Base-by-base conservation (phyloP, 2,329 filamentous ascomycete species). In the Aureobasidium sp. region DNA sequence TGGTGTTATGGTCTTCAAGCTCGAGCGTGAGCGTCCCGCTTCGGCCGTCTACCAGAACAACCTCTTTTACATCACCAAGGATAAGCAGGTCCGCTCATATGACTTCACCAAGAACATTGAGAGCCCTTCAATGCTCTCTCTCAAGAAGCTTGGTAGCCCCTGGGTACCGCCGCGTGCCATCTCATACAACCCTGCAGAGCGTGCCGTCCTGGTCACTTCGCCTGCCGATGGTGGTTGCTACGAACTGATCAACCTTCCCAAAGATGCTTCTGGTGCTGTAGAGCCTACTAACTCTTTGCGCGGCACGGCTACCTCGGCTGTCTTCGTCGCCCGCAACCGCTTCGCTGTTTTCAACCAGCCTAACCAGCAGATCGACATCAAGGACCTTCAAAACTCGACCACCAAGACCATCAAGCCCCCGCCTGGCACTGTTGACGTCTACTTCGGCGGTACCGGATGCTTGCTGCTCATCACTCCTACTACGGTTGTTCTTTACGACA, bases 1-100 rank as follows among this genome's bases (percentile, higher is more conserved):
- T 71, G 94, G 94, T 77, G 94, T 99, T 14, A 99, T 99, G 94
- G 94, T 99, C 9, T 99, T 99, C 82, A 99, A 99, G 79, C 79
- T 99, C 61, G 95, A 99, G 77, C 86, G 95, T 60, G 94, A 99
- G 77, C 85, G 95, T 27, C 94, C 94, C 9, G 94, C 95, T 5
- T 96, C 91, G 36, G 87, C 91, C 1, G 86, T 96, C 10, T 89
- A 97, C 78, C 93, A 97, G 75, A 99, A 96, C 77, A 85, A 89
- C 65, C 84, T 99, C 30, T 97, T 99, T 78, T 97, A 95, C 77
- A 94, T 99, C 74, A 97, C 90, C 66, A 97, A 97, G 77, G 95
- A 99, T 76, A 99, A 99, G 81, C 91, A 96, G 69, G 89, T 99
- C 61, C 91, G 91, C 70, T 96, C 91, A 1, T 99, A 96, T 72